Evolutionary conservation across 192 early-diverging fungal genomes (phyloP).

Genomic region (Umbelopsis ramanniana): DNA sequence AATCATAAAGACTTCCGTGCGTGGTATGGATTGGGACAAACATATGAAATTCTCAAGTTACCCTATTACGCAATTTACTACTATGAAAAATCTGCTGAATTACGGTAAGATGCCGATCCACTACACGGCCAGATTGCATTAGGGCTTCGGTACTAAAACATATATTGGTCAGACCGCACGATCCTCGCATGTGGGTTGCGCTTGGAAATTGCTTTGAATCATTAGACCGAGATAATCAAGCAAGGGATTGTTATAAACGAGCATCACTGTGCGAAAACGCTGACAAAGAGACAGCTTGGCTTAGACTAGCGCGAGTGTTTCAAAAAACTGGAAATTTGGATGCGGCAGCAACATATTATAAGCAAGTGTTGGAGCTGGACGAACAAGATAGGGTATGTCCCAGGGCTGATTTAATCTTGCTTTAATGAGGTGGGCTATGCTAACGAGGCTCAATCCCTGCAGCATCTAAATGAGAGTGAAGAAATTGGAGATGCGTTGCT

Average conservation of each 20-base stretch:
- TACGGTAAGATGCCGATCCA: conserved; percentile 45
- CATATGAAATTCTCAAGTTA: conserved; percentile 86
- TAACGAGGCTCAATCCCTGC: not conserved
- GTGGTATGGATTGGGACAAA: conserved; percentile 92
- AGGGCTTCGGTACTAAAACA: not conserved
- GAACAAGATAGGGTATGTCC: conserved; percentile 4
- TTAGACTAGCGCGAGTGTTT: conserved; percentile 64
- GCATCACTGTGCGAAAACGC: conserved; percentile 64
- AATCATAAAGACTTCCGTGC: conserved; percentile 83
- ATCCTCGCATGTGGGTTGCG: conserved; percentile 87
- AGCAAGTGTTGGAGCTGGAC: not conserved
- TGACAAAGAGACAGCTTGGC: conserved; percentile 45
- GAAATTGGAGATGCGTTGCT: conserved; percentile 37
- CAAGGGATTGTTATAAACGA: conserved; percentile 77
- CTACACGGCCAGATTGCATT: not conserved
- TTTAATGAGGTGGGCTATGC: not conserved
- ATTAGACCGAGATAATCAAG: conserved; percentile 52
- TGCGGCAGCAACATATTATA: conserved; percentile 62
- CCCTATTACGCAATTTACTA: conserved; percentile 83
- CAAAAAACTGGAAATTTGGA: conserved; percentile 54
- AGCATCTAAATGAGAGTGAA: conserved; percentile 10
- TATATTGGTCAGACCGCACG: conserved; percentile 60
- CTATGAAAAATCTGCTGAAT: conserved; percentile 72
- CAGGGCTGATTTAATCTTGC: not conserved
- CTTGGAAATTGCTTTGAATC: conserved; percentile 77